A percentile compares a stretch with the other conserved stretches of the same genome.
Evolutionary conservation across 129 eudicot species (phyloP).

Genomic region (Pittosporum tobira): DNA sequence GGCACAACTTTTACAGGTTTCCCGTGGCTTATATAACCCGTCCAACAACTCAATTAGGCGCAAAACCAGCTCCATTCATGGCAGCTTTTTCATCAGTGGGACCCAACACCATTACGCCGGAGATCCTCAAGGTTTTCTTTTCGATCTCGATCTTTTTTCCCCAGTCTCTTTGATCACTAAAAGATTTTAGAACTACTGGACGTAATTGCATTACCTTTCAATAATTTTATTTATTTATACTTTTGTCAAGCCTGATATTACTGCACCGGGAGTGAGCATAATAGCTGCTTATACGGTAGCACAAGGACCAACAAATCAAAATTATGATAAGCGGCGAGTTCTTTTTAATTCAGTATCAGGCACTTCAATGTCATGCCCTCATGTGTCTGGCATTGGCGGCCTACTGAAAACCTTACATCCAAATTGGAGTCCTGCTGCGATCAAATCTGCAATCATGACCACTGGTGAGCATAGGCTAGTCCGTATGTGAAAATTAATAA

Average conservation of each 20-base stretch:
- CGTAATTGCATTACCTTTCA: not conserved
- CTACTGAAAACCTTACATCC: conserved; percentile 18
- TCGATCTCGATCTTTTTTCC: not conserved
- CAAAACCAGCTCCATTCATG: conserved; percentile 28
- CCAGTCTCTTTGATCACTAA: not conserved
- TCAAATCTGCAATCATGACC: conserved; percentile 31
- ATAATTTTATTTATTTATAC: not conserved
- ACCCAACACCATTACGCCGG: conserved; percentile 23
- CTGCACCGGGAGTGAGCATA: conserved; percentile 32
- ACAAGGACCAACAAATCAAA: not conserved
- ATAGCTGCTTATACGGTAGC: conserved; percentile 24
- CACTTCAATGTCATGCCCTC: conserved; percentile 34
- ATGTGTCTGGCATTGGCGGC: conserved; percentile 23
- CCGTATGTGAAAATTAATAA: not conserved
- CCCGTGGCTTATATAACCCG: conserved; percentile 15
- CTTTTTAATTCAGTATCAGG: conserved; percentile 15
- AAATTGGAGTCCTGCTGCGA: conserved; percentile 25
- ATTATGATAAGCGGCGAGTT: conserved; percentile 6
- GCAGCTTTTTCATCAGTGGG: conserved; percentile 27
- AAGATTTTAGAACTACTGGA: no score
- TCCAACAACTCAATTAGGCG: conserved; percentile 2
- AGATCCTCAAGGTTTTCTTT: conserved; percentile 23
- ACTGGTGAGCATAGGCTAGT: conserved; percentile 6
- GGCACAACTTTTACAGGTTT: conserved; percentile 3
- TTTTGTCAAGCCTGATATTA: conserved; percentile 24